Evolutionary conservation across 331 rosid genomes (phyloP), one percentile per base, ranked within the genome.

Genomic region (Erythrophleum ivorense): DNA sequence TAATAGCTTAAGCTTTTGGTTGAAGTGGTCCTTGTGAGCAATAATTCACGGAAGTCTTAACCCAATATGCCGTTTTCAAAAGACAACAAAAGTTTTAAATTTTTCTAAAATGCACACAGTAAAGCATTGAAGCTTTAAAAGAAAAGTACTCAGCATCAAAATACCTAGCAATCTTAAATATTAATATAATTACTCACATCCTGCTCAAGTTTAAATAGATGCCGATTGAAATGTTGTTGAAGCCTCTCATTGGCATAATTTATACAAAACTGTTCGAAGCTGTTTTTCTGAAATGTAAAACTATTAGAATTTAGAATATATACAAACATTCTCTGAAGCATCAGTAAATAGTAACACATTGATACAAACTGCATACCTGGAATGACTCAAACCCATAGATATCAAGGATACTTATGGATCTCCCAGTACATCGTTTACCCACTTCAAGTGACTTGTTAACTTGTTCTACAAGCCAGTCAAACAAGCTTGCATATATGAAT

Each of bases 191-290:
- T 62, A 53, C 96, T 85, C 84, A 96, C 99, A 92, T 97, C 93
- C 86, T 92, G 99, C 86, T 91, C 97, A 85, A 97, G 98, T 88
- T 94, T 97, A 83, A 94, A 91, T 19, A 94, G 86, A 89, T 97
- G 97, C 78, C 98, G 90, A 58, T 79, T 89, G 88, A 94, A 94
- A 91, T 97, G 99, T 87, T 97, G 99, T 87, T 92, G 99, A 86
- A 97, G 94, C 94, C 99, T 91, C 88, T 96, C 99, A 73, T 96
- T 97, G 74, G 99, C 98, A 86, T 97, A 97, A 74, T 97, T 97
- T 78, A 91, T 92, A 85, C 92, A 97, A 77, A 96, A 87, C 78
- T 97, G 99, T 85, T 97, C 99, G 70, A 91, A 97, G 90, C 97
- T 89, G 73, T 96, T 96, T 85, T 88, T 94, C 99, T 96, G 86